Evolutionary conservation across 768 basidiomycete species (phyloP), one percentile per base, ranked within the genome.

Genomic region (Calocybe indica): DNA sequence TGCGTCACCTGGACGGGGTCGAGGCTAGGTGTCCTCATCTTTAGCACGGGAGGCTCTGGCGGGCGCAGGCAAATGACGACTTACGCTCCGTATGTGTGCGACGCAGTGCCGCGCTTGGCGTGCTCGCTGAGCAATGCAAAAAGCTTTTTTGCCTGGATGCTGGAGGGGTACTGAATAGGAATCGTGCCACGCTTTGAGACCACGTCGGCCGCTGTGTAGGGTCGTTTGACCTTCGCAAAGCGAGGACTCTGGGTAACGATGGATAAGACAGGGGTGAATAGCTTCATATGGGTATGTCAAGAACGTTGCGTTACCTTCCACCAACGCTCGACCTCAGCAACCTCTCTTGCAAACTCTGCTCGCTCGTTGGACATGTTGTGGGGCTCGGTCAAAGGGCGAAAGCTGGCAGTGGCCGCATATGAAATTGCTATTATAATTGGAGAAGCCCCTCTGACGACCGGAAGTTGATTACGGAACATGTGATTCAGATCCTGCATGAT

Each of bases 1-100:
- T 99, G 96, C 0, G 94, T 97, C 42, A 97, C 80, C 68, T 99
- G 96, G 5, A 99, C 92, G 0, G 94, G 91, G 65, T 99, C 96
- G 54, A 99, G 84, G 14, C 95, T 97, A 56, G n/a, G 22, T 38
- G 9, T 46, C 35, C 31, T n/a, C 12, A 5, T 42, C 7, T 22
- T n/a, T 8, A 5, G 37, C 14, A 22, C 22, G 45, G 33, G 28
- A 10, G 22, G 3, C 33, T 22, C 12, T 33, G 34, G 11, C 28
- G 7, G 32, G 34, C 30, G 37, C 34, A 42, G 8, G 37, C 12
- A n/a, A 28, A n/a, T 37, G 14, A 13, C 33, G 41, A 87, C 94
- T 79, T 64, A 97, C 92, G 94, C 94, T 72, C 96, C 96, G 61
- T 98, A 99, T 52, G 96, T 99, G 63, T 94, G 91, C 14, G 90